Percentiles rank a stretch among this genome's conserved stretches.
These are phyloP conservation scores for Leccinum aurantiacum DNA, from an alignment of 768 basidiomycete species.

Conservation along the genomic window DNA sequence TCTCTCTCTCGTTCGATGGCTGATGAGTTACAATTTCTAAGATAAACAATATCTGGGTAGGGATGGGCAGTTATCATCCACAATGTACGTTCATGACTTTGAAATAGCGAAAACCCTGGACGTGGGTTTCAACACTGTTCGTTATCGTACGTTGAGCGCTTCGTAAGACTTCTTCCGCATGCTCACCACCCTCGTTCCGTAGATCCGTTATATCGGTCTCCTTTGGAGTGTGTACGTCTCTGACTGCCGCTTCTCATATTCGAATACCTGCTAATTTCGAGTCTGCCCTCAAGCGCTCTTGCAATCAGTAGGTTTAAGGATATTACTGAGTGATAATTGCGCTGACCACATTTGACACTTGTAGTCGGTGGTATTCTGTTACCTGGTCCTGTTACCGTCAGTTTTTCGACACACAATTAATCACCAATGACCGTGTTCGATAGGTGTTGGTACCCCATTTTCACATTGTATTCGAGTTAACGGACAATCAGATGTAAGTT, in stretches of 20 bases:
- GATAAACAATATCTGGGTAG: constrained; percentile 8
- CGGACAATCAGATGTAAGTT: neutral
- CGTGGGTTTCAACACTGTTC: neutral
- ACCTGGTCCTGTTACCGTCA: neutral
- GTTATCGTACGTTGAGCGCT: neutral
- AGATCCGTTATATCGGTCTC: constrained; percentile 1
- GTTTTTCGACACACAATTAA: neutral
- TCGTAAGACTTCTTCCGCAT: neutral
- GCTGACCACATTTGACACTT: neutral
- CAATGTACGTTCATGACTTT: neutral
- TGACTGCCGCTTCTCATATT: neutral
- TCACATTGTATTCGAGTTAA: neutral
- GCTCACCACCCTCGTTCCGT: neutral
- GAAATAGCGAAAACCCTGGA: neutral
- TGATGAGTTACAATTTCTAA: neutral
- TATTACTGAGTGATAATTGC: neutral
- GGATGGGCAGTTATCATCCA: neutral
- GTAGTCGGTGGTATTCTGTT: neutral
- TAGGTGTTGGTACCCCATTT: neutral
- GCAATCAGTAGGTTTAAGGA: neutral
- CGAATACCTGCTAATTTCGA: neutral
- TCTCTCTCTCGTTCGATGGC: neutral
- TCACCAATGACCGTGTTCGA: neutral
- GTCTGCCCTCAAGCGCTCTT: neutral
- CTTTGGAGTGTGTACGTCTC: neutral